Conservation (phyloP, 176 grass and related monocot genomes). For the Juncus effusus region DNA sequence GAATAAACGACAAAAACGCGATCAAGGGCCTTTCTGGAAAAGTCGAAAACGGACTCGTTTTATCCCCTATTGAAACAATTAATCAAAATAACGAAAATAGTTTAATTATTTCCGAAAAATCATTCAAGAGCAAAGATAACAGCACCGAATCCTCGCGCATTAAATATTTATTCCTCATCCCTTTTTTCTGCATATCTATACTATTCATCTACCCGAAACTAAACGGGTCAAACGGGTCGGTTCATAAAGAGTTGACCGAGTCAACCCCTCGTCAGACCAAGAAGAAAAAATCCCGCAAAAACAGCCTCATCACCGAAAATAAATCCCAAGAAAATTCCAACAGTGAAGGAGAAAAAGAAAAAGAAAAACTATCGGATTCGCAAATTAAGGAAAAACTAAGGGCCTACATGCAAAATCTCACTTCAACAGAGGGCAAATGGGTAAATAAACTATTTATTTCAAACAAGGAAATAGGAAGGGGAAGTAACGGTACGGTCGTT, state of each 20-base stretch:
- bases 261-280: constrained; percentile 49
- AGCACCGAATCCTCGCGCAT: constrained; percentile 27
- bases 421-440: constrained; percentile 47
- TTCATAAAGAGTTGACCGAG: constrained; percentile 35
- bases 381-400: constrained; percentile 23
- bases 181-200: constrained; percentile 28
- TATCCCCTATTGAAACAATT: neutral
- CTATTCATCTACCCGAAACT: constrained; percentile 32
- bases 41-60: constrained; percentile 7
- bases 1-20: constrained; percentile 28
- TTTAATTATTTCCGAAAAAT: constrained; percentile 19
- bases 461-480: constrained; percentile 86
- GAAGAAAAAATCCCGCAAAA: constrained; percentile 70
- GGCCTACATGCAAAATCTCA: constrained; percentile 14
- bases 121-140: constrained; percentile 23
- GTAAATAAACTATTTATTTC: constrained; percentile 76
- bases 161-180: constrained; percentile 34
- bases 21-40: neutral
- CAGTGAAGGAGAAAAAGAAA: constrained; percentile 32
- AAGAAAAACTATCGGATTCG: constrained; percentile 15
- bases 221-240: constrained; percentile 35
- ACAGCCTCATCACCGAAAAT: constrained; percentile 28
- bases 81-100: constrained; percentile 21
- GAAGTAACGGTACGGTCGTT: constrained; percentile 97
- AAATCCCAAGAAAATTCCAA: constrained; percentile 38